These are phyloP conservation scores for Neofusicoccum cordaticola DNA, from an alignment of 2,329 filamentous ascomycete species.

Conservation along the genomic window DNA sequence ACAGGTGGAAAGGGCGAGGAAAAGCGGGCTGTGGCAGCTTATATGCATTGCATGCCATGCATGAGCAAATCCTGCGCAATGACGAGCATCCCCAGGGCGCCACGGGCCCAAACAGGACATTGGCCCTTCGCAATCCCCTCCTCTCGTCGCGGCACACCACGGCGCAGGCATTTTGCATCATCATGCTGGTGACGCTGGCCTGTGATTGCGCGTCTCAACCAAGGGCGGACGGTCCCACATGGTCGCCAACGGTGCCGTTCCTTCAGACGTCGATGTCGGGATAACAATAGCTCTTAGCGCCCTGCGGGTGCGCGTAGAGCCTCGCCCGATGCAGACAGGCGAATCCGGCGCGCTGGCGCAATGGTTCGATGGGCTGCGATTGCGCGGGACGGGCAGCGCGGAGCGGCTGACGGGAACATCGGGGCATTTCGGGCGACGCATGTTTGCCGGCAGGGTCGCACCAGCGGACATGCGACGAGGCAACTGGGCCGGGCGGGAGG, in stretches of 20 bases:
- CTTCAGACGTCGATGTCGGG: not conserved
- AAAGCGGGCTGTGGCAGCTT: constrained; percentile 17
- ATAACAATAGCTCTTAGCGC: not conserved
- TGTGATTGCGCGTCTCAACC: constrained; percentile 4
- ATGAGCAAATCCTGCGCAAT: constrained; percentile 10
- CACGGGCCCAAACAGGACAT: not conserved
- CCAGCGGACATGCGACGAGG: not conserved
- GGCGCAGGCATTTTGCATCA: not conserved
- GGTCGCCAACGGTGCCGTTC: not conserved
- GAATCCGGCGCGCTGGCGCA: not conserved
- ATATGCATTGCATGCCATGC: constrained; percentile 16
- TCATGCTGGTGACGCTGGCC: not conserved
- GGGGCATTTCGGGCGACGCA: not conserved
- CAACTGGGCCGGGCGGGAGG: constrained; percentile 6
- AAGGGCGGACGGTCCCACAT: not conserved
- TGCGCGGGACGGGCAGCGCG: not conserved
- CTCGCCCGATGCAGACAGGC: not conserved
- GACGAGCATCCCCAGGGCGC: constrained; percentile 1
- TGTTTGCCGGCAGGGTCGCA: not conserved
- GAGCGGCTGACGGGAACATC: not conserved
- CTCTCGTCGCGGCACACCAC: not conserved
- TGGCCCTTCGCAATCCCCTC: not conserved
- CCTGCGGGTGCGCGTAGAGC: not conserved
- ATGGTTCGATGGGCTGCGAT: not conserved
- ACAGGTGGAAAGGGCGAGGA: constrained; percentile 3